Base-by-base conservation (phyloP, 2,329 filamentous ascomycete genomes). In the Claviceps cyperi region DNA sequence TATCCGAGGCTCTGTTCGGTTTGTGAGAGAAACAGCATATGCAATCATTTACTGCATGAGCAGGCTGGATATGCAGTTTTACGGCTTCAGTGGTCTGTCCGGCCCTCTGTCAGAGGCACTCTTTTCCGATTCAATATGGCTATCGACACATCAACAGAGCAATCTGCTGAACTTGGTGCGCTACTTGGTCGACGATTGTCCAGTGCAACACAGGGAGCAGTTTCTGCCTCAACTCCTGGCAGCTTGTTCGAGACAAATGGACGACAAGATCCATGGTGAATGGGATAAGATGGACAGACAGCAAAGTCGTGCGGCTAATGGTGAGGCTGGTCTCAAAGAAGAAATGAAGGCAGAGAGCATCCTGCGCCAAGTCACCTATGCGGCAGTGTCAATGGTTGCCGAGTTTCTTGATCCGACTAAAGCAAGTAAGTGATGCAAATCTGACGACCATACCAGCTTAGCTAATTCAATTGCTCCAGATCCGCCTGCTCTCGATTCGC, bases 291-390 rank as follows among this genome's bases (percentile, higher is more conserved):
- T 96, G 51, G 78, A 82, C 61, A 69, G 76, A 54, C 70, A 79
- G 54, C 76, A 84, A 57, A 71, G 69, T 19, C 70, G 80, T 13
- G 76, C 77, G 41, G 76, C 82, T 1, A 82, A 82, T 3, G 82
- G 83, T 19, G 87, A 90, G 50, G 86, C 86, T n/a, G 66, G 61
- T 52, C 70, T 98, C 49, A 86, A 86, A 1, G 89, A 96, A 57
- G 92, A 98, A 69, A 98, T 98, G 92, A 95, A 96, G 67, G 83
- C 87, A 6, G 92, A 98, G 65, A 97, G 91, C 61, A 94, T 98
- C 32, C 71, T 98, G 44, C 81, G 92, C 19, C 89, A 96, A 63
- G 76, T 97, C 47, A 96, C 91, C 0, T 92, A 94, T 65, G 88
- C 88, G 3, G 87, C 90, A 1, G 88, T 96, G 32, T 83, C 92